Conservation (phyloP, 2,329 filamentous ascomycete species). For the Chalaropsis thielavioides region DNA sequence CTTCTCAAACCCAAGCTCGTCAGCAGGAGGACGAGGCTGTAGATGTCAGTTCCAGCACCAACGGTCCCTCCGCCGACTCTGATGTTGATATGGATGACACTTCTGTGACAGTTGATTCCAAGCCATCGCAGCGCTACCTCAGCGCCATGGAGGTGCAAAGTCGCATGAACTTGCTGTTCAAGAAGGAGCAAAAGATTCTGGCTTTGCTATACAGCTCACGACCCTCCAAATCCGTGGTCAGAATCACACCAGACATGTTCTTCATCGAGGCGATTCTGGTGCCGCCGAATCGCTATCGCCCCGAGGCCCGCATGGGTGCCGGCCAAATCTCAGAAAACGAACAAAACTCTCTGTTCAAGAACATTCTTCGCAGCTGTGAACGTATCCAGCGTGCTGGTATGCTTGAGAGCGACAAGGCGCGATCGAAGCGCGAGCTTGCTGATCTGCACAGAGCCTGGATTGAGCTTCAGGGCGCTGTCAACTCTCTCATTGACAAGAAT, state of each 20-base stretch:
- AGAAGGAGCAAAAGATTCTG: constrained; percentile 73
- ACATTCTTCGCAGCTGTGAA: constrained; percentile 62
- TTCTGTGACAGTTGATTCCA: constrained; percentile 26
- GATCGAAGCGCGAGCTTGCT: constrained; percentile 41
- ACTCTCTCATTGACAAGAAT: constrained; percentile 81
- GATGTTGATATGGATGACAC: constrained; percentile 27
- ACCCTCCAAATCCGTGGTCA: constrained; percentile 40
- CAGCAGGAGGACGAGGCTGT: constrained; percentile 51
- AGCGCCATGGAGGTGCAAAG: constrained; percentile 72
- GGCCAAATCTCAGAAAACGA: constrained; percentile 74
- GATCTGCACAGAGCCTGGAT: constrained; percentile 73
- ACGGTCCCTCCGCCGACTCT: constrained; percentile 42
- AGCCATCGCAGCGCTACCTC: constrained; percentile 53
- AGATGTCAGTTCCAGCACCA: constrained; percentile 29
- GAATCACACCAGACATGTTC: constrained; percentile 76
- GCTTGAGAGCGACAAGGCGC: not conserved
- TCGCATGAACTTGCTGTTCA: constrained; percentile 63
- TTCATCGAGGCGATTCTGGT: constrained; percentile 79
- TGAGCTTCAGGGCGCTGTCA: constrained; percentile 75
- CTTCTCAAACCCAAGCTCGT: constrained; percentile 19
- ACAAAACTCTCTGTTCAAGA: constrained; percentile 77
- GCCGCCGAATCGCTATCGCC: constrained; percentile 81
- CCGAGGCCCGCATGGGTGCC: constrained; percentile 68
- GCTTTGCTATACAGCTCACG: constrained; percentile 73
- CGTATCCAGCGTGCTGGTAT: constrained; percentile 23